These are phyloP conservation scores for Syzygium grande DNA, from an alignment of 345 rosid genomes.

Conservation along the genomic window DNA sequence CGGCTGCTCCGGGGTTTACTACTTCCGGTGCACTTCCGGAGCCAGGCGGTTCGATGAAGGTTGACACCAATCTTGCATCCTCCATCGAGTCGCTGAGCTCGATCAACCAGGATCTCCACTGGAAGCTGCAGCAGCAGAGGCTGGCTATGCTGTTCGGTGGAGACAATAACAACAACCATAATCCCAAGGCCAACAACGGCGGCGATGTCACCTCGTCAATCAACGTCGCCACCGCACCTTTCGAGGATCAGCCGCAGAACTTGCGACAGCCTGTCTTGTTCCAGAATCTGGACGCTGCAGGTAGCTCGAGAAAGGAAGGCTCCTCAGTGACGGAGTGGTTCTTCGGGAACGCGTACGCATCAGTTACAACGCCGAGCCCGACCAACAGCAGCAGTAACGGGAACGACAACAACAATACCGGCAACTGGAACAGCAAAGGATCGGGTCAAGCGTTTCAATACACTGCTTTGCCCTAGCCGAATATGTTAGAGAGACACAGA, in stretches of 20 bases:
- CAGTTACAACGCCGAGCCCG: slow-evolving; percentile 20
- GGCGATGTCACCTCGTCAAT: not conserved
- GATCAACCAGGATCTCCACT: slow-evolving; percentile 88
- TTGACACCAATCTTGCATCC: slow-evolving; percentile 56
- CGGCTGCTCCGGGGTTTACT: slow-evolving; percentile 1
- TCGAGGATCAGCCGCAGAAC: slow-evolving; percentile 30
- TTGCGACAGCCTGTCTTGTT: slow-evolving; percentile 50
- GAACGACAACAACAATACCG: slow-evolving; percentile 2
- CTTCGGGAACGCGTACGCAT: slow-evolving; percentile 48
- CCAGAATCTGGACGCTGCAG: slow-evolving; percentile 48
- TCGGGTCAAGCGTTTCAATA: not conserved
- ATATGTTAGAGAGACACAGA: not conserved
- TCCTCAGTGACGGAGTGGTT: slow-evolving; percentile 54
- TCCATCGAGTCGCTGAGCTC: slow-evolving; percentile 86
- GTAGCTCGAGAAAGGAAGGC: slow-evolving; percentile 26
- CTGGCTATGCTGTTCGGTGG: slow-evolving; percentile 55
- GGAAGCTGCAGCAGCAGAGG: slow-evolving; percentile 89
- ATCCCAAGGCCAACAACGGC: not conserved
- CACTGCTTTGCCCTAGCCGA: not conserved
- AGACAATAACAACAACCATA: slow-evolving; percentile 1
- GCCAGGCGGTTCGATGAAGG: slow-evolving; percentile 38
- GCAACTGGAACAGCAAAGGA: not conserved
- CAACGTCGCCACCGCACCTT: not conserved
- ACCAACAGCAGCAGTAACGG: slow-evolving; percentile 19
- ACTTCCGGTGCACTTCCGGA: slow-evolving; percentile 23